A percentile compares a stretch with the other conserved stretches of the same genome.
phyloP scores from a whole-genome alignment of 305 asterid species.

The Euphrasia arctica region DNA sequence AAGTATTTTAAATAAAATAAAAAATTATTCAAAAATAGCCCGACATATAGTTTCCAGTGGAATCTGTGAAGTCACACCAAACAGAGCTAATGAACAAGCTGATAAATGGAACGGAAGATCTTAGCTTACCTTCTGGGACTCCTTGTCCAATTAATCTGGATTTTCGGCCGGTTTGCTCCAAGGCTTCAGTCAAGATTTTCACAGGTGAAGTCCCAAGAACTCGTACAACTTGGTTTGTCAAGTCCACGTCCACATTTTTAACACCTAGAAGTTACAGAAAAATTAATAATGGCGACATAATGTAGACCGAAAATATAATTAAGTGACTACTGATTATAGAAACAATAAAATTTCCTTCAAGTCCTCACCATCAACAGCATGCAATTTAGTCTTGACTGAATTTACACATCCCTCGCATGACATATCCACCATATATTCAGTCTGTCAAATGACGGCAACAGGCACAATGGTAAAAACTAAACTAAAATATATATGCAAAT shows the following conservation, averaged over 20 bases:
- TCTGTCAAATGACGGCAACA: conserved; percentile 35
- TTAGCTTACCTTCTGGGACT: conserved; percentile 58
- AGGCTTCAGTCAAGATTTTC: conserved; percentile 73
- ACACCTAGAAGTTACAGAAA: conserved; percentile 47
- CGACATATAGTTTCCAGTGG: not conserved
- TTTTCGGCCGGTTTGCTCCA: conserved; percentile 87
- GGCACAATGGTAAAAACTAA: not conserved
- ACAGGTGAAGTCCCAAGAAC: conserved; percentile 81
- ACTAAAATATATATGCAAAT: not conserved
- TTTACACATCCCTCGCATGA: conserved; percentile 88
- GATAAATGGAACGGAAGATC: not conserved
- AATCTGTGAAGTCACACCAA: not conserved
- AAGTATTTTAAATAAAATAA: not conserved
- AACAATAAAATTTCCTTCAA: conserved; percentile 4
- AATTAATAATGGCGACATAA: conserved; percentile 6
- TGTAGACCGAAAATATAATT: not conserved
- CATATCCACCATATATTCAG: conserved; percentile 98
- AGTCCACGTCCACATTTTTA: conserved; percentile 78
- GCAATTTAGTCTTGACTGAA: conserved; percentile 70
- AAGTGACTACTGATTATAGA: conserved; percentile 8
- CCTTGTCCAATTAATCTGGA: conserved; percentile 91
- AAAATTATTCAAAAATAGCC: not conserved
- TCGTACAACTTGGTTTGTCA: conserved; percentile 81
- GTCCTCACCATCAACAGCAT: conserved; percentile 68
- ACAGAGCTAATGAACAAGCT: not conserved